Conservation (phyloP, 352 stramenopile genomes). For the Phytopythium chamaehyphon region DNA sequence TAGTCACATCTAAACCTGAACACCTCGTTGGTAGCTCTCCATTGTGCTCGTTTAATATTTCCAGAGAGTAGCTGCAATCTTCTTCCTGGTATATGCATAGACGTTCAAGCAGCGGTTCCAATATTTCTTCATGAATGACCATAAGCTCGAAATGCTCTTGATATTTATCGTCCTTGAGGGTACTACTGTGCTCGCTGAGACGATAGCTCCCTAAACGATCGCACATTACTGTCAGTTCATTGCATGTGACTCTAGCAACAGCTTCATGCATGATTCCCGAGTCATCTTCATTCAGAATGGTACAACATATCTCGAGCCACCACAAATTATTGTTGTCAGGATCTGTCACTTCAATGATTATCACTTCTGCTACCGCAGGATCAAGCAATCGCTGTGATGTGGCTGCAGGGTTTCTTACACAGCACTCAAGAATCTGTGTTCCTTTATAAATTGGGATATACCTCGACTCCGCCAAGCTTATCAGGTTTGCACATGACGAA, state of each 20-base stretch:
- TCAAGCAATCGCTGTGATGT: too few species aligned
- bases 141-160: constrained; percentile 25
- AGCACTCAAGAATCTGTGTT: constrained; percentile 26
- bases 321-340: constrained; percentile 42
- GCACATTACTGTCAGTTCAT: constrained; percentile 30
- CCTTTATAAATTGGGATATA: constrained; percentile 32
- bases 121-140: constrained; percentile 47
- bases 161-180: neutral
- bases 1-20: neutral
- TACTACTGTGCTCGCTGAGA: constrained; percentile 33
- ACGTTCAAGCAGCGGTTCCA: constrained; percentile 37
- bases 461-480: too few species aligned
- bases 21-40: too few species aligned
- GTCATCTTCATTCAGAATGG: constrained; percentile 57
- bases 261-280: constrained; percentile 35
- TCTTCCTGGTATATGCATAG: constrained; percentile 1
- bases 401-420: too few species aligned
- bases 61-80: neutral
- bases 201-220: constrained; percentile 45
- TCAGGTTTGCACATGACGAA: too few species aligned
- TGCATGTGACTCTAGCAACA: constrained; percentile 26
- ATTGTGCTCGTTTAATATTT: too few species aligned
- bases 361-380: neutral
- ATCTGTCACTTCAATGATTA: constrained; percentile 9
- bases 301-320: constrained; percentile 37